Percentiles rank a stretch among this genome's conserved stretches.
These are phyloP conservation scores for Trichoderma simmonsii DNA, from an alignment of 2,329 filamentous ascomycete species.

Conservation along the genomic window DNA sequence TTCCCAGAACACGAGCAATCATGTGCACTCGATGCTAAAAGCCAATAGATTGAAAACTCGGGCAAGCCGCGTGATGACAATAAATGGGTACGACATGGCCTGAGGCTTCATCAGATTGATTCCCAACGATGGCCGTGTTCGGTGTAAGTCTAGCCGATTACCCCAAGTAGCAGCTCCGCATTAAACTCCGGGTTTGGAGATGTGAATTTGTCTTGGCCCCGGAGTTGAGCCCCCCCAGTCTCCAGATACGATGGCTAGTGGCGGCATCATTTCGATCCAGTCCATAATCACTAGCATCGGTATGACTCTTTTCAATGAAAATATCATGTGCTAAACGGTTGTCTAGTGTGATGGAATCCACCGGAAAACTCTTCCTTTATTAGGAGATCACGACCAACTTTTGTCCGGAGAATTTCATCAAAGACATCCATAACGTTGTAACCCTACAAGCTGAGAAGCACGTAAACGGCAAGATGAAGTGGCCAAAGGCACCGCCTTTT, in stretches of 20 bases:
- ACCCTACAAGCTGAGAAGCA: background rate
- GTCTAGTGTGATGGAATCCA: background rate
- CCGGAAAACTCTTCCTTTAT: background rate
- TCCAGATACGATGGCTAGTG: background rate
- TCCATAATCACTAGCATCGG: background rate
- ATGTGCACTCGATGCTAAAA: background rate
- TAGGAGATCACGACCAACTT: background rate
- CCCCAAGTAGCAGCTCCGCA: background rate
- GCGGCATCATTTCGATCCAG: background rate
- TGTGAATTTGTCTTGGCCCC: background rate
- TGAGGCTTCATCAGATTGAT: background rate
- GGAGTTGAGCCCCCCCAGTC: background rate
- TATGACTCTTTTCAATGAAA: slow-evolving; percentile 3
- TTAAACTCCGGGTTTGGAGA: background rate
- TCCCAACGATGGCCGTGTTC: background rate
- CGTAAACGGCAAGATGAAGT: background rate
- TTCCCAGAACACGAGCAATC: background rate
- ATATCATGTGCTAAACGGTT: background rate
- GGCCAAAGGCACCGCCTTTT: slow-evolving; percentile 23
- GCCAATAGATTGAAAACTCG: background rate
- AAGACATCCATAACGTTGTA: background rate
- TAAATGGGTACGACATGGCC: background rate
- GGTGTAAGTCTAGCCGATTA: background rate
- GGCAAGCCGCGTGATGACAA: background rate
- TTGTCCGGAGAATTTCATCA: background rate